Evolutionary conservation across 192 early-diverging fungal species (phyloP).

Genomic region (Jimgerdemannia lactiflua): DNA sequence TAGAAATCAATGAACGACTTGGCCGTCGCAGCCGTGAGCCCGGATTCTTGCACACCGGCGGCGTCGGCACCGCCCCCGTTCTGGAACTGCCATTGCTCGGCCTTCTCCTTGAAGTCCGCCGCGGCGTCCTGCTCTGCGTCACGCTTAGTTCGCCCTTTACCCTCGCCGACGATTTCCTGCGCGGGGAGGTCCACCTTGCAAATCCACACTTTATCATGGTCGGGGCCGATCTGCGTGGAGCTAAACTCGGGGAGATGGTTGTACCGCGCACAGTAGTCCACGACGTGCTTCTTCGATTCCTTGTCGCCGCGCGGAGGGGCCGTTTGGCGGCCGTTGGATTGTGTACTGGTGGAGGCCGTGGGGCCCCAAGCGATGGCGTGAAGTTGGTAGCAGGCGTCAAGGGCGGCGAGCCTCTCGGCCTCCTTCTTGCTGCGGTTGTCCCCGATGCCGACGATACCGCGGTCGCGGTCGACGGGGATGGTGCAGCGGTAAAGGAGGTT

Average conservation of each 20-base stretch:
- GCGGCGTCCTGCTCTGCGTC: conserved; percentile 36
- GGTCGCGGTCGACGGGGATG: too few relatives aligned
- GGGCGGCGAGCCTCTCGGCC: conserved; percentile 33
- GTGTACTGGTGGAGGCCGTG: too few relatives aligned
- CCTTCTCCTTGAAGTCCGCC: conserved; percentile 35
- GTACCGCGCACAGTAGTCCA: too few relatives aligned
- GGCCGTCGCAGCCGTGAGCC: conserved; percentile 27
- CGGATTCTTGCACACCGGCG: conserved; percentile 24
- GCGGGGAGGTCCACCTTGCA: conserved; percentile 11
- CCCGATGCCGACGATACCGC: conserved; percentile 21
- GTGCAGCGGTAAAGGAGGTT: too few relatives aligned
- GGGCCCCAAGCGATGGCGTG: conserved; percentile 27
- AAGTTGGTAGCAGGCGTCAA: conserved; percentile 33
- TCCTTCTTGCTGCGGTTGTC: conserved; percentile 42
- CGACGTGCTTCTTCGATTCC: conserved; percentile 1
- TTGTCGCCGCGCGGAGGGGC: conserved; percentile 15
- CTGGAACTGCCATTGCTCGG: conserved; percentile 21
- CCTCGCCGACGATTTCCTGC: conserved; percentile 31
- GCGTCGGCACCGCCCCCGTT: conserved; percentile 22
- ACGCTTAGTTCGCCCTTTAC: conserved; percentile 21
- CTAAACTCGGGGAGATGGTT: too few relatives aligned
- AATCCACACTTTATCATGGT: conserved; percentile 3
- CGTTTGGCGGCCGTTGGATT: conserved; percentile 21
- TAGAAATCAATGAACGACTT: conserved; percentile 40
- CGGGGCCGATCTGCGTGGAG: not conserved